phyloP scores from a whole-genome alignment of 208 protist species.

The Trichomonas gallinae region DNA sequence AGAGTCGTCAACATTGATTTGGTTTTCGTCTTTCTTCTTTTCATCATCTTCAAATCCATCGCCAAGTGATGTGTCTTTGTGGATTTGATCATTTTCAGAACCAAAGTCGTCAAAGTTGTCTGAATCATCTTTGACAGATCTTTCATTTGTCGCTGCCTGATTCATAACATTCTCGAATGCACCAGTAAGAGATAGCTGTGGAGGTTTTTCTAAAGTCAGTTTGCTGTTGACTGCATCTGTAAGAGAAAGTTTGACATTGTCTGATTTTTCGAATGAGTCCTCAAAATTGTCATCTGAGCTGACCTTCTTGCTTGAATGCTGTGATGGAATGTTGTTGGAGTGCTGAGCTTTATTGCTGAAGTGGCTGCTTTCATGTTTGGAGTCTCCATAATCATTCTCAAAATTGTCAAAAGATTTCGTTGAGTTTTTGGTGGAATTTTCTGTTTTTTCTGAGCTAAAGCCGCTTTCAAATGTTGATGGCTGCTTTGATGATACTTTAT shows the following conservation, averaged over 20 bases:
- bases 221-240: neutral
- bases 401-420: neutral
- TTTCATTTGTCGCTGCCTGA: neutral
- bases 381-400: neutral
- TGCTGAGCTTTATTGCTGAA: neutral
- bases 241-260: neutral
- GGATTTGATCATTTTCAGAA: neutral
- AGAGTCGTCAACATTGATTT: neutral
- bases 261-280: neutral
- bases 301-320: neutral
- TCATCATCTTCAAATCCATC: neutral
- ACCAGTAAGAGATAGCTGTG: neutral
- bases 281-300: neutral
- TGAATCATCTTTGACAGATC: neutral
- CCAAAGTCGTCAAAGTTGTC: neutral
- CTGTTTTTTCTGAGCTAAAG: neutral
- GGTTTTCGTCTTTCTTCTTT: neutral
- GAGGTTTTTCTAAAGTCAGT: neutral
- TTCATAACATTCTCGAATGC: neutral
- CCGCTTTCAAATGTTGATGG: neutral
- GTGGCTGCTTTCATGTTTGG: neutral
- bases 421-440: neutral
- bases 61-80: neutral
- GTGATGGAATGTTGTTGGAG: neutral
- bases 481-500: neutral